These are phyloP conservation scores for Rhodotorula kratochvilovae DNA, from an alignment of 768 basidiomycete genomes.

Conservation along the genomic window DNA sequence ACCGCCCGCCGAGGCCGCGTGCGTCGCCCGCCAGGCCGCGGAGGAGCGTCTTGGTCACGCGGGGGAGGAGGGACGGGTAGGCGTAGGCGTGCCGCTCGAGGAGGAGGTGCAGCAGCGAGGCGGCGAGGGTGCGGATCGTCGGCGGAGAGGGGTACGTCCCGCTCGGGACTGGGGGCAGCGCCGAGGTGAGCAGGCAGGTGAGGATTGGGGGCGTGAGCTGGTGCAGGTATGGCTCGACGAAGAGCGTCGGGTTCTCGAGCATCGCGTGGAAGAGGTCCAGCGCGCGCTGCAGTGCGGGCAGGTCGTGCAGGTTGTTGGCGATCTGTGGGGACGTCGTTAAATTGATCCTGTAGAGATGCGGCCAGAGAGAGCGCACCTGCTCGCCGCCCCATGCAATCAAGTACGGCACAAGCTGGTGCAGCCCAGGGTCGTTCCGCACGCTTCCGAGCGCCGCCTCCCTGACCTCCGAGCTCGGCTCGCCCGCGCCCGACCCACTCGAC, in stretches of 20 bases:
- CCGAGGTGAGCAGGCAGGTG: conserved; percentile 81
- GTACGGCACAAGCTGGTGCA: conserved; percentile 87
- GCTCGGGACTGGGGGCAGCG: conserved; percentile 64
- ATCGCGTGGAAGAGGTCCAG: conserved; percentile 80
- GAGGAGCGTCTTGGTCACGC: conserved; percentile 89
- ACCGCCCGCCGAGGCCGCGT: conserved; percentile 62
- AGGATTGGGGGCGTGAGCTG: conserved; percentile 91
- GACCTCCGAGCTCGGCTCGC: conserved; percentile 52
- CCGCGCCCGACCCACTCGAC: conserved; percentile 17
- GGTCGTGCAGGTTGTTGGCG: conserved; percentile 56
- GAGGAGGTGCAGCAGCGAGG: conserved; percentile 76
- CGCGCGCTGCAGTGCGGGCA: conserved; percentile 69
- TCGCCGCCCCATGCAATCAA: conserved; percentile 92
- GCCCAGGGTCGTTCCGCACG: conserved; percentile 78
- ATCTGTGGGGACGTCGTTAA: conserved; percentile 47
- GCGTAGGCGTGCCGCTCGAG: conserved; percentile 79
- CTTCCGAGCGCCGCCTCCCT: conserved; percentile 85
- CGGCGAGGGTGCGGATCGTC: conserved; percentile 67
- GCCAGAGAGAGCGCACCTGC: conserved; percentile 51
- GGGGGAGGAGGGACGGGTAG: conserved; percentile 77
- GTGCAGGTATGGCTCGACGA: conserved; percentile 96
- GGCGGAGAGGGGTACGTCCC: conserved; percentile 26
- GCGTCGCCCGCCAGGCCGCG: conserved; percentile 63
- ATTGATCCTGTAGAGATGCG: too few relatives aligned
- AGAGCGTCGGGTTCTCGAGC: conserved; percentile 77